These are phyloP conservation scores for Rhizoclosmatium sp. DNA, from an alignment of 192 early-diverging fungal species.

Conservation along the genomic window DNA sequence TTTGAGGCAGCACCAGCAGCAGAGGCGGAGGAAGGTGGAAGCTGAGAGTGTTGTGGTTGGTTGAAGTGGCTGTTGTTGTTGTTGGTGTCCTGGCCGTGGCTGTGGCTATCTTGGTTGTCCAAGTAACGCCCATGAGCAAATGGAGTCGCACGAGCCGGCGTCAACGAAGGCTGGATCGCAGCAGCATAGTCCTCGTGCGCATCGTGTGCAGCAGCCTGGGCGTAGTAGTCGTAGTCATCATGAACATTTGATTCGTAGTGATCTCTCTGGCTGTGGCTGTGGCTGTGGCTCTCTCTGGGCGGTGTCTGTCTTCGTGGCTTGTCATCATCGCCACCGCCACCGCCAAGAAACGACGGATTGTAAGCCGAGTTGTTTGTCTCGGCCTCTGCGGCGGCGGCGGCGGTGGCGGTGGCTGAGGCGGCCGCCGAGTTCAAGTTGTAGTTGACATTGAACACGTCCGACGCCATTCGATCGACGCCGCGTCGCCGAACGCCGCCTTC, in stretches of 20 bases:
- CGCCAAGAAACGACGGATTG: neutral
- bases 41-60: neutral
- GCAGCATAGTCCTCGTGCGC: too few species aligned
- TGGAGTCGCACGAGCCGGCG: neutral
- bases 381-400: too few species aligned
- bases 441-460: conserved; percentile 1
- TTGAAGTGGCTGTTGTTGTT: too few species aligned
- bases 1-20: neutral
- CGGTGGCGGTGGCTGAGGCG: neutral
- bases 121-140: neutral
- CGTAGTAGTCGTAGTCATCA: neutral
- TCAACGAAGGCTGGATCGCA: too few species aligned
- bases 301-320: neutral
- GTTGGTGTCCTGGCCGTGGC: neutral
- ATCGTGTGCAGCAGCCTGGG: neutral
- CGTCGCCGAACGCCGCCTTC: neutral
- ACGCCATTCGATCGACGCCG: conserved; percentile 7
- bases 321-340: too few species aligned
- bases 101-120: neutral
- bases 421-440: neutral
- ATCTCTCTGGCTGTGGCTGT: too few species aligned
- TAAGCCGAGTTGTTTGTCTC: neutral
- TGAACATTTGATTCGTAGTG: too few species aligned
- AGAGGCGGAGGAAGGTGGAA: neutral
- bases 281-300: neutral